Evolutionary conservation across 208 protist genomes (phyloP), one percentile per base, ranked within the genome.

Genomic region (Willaertia magna): DNA sequence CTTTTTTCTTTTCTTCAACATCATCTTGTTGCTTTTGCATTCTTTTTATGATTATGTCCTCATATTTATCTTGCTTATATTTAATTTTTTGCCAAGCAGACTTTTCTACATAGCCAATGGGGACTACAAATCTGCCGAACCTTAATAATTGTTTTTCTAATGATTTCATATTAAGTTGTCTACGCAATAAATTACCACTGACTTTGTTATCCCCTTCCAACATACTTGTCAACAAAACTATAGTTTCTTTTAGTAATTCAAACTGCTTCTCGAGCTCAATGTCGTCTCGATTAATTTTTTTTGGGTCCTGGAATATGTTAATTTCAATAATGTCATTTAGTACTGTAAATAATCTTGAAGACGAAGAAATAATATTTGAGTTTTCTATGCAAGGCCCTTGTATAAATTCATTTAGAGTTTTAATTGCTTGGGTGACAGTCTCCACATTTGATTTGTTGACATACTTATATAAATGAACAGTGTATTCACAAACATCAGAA

Each of bases 401-500:
- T 22, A 82, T 22, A 40, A 52, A 82, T 39, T 82, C 76, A 40
- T 18, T 82, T 14, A 82, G 4, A 52, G 76, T 20, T 20, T 47
- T 43, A 6, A 52, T 52, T 11, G n/a, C 22, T 40, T 82, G 76
- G 20, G 52, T 43, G 0, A 43, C 46, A 6, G 9, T 40, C 7
- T 34, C 44, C 6, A 82, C 16, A 1, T 34, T 52, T 12, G 16
- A 16, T 22, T 20, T 4, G 14, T 18, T 43, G 6, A 82, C 4
- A 82, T 82, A 52, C 34, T 47, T 34, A 20, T 48, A 18, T 9
- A 82, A 20, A 4, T 22, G 9, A 7, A 52, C 12, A 20, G 40
- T 46, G 52, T 42, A 82, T 14, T 49, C n/a, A 4, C 49, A 9
- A 40, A 6, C 34, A 22, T 82, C 88, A 87, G 90, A 88, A n/a